These are phyloP conservation scores for Neurospora sp. DNA, from an alignment of 495 filamentous ascomycete species.

Conservation along the genomic window DNA sequence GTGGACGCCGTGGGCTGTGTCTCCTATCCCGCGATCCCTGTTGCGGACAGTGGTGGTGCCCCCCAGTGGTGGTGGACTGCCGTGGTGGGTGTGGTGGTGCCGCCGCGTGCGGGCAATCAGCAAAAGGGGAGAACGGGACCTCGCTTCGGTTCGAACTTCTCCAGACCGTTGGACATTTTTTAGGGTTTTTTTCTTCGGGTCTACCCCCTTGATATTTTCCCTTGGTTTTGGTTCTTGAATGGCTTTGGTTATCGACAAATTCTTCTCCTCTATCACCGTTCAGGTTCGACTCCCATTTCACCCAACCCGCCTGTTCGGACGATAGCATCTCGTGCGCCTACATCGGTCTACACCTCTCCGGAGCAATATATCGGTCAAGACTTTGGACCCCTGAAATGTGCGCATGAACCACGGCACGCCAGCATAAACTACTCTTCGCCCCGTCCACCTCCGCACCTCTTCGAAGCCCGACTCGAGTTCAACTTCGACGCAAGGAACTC, in stretches of 20 bases:
- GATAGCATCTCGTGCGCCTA: background rate
- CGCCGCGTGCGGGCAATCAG: background rate
- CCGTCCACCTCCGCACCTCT: background rate
- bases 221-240: background rate
- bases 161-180: background rate
- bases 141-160: background rate
- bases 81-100: background rate
- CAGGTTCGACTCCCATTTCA: background rate
- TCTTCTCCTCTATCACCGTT: background rate
- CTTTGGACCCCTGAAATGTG: background rate
- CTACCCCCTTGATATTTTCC: background rate
- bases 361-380: background rate
- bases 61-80: background rate
- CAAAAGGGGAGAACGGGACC: background rate
- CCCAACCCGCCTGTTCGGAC: slow-evolving; percentile 1
- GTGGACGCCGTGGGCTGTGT: background rate
- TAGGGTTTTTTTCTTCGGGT: background rate
- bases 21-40: background rate
- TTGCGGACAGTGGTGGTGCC: background rate
- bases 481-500: background rate
- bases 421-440: background rate
- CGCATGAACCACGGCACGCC: background rate
- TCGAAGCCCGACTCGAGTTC: background rate
- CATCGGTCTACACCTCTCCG: background rate
- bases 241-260: background rate